Base-by-base conservation (phyloP, 257 asterid genomes). In the Leptodermis oblonga region DNA sequence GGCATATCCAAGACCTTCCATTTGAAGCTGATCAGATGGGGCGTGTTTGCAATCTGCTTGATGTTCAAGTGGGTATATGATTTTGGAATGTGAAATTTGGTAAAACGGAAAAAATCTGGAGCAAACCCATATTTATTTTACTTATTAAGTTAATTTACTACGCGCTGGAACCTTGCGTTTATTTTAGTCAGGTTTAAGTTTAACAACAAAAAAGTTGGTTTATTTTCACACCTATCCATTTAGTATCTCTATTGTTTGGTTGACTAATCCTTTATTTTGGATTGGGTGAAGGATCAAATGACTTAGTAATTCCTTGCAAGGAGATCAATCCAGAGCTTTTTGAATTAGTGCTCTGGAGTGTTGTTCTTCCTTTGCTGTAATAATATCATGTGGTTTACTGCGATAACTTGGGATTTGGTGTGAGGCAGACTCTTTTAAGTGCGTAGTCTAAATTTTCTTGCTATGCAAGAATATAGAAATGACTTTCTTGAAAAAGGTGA, bases 1-100 rank as follows among this genome's bases (percentile, higher is more conserved):
- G 83, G 78, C 76, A 81, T 79, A 85, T 82, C 65, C 92, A 92
- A 7, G 95, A 92, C 74, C 90, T 90, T 79, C 97, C 97, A 11
- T 74, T 63, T 71, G 96, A 86, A 70, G 82, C 88, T 46, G 90
- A 92, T 78, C 90, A 80, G 68, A 79, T 14, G 62, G 96, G 94
- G 60, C 70, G 61, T 20, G 74, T 73, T 31, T 88, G 81, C 82
- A 92, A 92, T 83, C 81, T 92, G 81, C 93, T 92, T 30, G 96
- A 90, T 84, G 93, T 92, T 74, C 82, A 79, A 43, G 98, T 92
- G 74, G 85, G 95, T 79, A 59, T 30, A 68, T 77, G 7, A 22
- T 69, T 70, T 69, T 56, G 61, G 45, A 36, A 61, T 41, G 71
- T 73, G 68, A 53, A 25, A 20, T 54, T n/a, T 13, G 26, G 30